phyloP scores from a whole-genome alignment of 1,139 yeast genomes.

The Candida glucosophila region DNA sequence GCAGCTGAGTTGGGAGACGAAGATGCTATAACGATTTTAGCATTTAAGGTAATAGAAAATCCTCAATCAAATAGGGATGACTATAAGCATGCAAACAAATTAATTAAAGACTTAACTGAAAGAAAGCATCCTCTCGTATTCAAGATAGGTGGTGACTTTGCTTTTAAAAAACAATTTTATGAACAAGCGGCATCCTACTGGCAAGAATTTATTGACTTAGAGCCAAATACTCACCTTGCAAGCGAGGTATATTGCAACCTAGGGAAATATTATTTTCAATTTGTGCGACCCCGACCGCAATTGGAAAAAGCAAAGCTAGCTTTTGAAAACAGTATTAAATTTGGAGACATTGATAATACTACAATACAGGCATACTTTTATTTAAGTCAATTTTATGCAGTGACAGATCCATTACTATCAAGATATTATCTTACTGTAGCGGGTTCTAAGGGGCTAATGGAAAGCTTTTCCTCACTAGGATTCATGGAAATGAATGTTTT shows the following conservation, averaged over 20 bases:
- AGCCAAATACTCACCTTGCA: conserved; percentile 48
- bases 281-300: conserved; percentile 33
- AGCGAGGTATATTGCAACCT: conserved; percentile 68
- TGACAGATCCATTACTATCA: conserved; percentile 48
- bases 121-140: conserved; percentile 61
- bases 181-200: conserved; percentile 54
- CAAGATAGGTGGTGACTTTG: conserved; percentile 68
- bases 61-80: conserved; percentile 41
- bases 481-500: conserved; percentile 67
- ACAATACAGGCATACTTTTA: conserved; percentile 67
- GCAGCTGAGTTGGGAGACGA: conserved; percentile 81
- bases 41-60: conserved; percentile 48
- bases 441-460: conserved; percentile 69
- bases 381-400: conserved; percentile 60
- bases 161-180: conserved; percentile 36
- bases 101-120: conserved; percentile 55
- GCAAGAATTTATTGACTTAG: conserved; percentile 46
- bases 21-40: conserved; percentile 68
- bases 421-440: conserved; percentile 67
- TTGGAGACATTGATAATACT: conserved; percentile 48
- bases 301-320: conserved; percentile 43
- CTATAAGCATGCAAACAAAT: conserved; percentile 48
- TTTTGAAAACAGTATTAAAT: conserved; percentile 52
- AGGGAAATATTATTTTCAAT: conserved; percentile 53
- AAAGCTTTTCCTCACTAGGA: conserved; percentile 70